Evolutionary conservation across 257 asterid species (phyloP), one percentile per base, ranked within the genome.

Genomic region (Euphrasia confusa): DNA sequence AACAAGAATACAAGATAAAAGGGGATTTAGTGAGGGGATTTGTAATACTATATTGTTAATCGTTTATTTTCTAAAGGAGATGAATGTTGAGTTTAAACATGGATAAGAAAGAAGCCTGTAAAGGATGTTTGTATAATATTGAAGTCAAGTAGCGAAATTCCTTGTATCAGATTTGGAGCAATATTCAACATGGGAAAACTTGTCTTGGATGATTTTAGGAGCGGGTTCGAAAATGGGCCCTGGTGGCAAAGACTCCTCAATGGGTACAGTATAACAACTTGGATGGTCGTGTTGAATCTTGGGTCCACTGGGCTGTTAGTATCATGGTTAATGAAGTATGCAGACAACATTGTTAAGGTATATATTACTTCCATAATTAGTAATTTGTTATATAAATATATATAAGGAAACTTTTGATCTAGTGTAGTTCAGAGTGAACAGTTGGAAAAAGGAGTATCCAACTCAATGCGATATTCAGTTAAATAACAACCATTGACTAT

Each of bases 301-400:
- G 97, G 97, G 11, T 87, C 97, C 11, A 93, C 97, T 24, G 99
- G 99, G 49, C 88, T 93, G 64, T 54, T 89, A 13, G 99, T 93
- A 59, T 93, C 97, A 11, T 93, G 97, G 99, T 74, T 93, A 72
- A 92, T 92, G 99, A 93, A 93, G 80, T 89, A 84, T 58, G 97
- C 99, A 0, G 97, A 93, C 86, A 93, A 93, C 72, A 93, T 93
- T 63, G 95, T 93, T 40, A 93, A 93, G 98, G 96, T 92, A 72
- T 61, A 15, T 28, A 4, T 54, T 62, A 26, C 61, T 54, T 60
- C 47, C 60, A 40, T 54, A 47, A 27, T 39, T 54, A 1, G 4
- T 17, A 1, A 3, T 14, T 71, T 53, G 48, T 35, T 37, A 37
- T 37, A 37, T 37, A 37, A 7, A 30, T 37, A 8, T 7, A 3